These are phyloP conservation scores for Cicer arietinum DNA, from an alignment of 306 rosid genomes.

Conservation along the genomic window DNA sequence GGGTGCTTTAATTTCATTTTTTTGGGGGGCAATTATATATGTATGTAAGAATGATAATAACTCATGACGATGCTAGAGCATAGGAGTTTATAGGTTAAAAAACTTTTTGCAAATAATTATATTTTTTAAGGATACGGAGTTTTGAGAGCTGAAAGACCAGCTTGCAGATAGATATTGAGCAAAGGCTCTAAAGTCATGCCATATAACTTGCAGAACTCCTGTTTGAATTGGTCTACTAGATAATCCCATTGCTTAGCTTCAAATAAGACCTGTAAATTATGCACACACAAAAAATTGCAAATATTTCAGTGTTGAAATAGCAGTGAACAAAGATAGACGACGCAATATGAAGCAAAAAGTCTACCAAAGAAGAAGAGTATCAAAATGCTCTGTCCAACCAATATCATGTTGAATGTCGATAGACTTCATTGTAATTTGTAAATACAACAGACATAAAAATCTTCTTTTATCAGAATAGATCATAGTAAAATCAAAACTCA, in stretches of 20 bases:
- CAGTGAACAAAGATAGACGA: slow-evolving; percentile 28
- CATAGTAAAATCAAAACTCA: not conserved
- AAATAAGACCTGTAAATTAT: slow-evolving; percentile 76
- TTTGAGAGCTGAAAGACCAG: slow-evolving; percentile 93
- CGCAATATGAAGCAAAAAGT: slow-evolving; percentile 33
- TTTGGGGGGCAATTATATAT: slow-evolving; percentile 6
- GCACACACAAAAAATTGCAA: slow-evolving; percentile 23
- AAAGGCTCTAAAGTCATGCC: slow-evolving; percentile 97
- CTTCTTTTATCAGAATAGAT: not conserved
- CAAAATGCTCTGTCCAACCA: slow-evolving; percentile 34
- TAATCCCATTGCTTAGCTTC: slow-evolving; percentile 92
- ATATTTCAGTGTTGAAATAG: slow-evolving; percentile 34
- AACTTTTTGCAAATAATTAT: slow-evolving; percentile 18
- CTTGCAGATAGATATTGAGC: slow-evolving; percentile 91
- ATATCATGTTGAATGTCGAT: not conserved
- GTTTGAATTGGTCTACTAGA: slow-evolving; percentile 85
- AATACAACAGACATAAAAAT: not conserved
- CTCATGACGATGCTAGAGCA: slow-evolving; percentile 8
- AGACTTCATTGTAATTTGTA: slow-evolving; percentile 10
- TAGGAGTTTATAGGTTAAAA: slow-evolving; percentile 9
- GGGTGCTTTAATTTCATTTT: not conserved
- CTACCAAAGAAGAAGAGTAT: slow-evolving; percentile 8
- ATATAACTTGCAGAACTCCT: slow-evolving; percentile 96
- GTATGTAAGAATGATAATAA: slow-evolving; percentile 32
- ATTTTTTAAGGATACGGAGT: slow-evolving; percentile 81